These are phyloP conservation scores for Brachypodium distachyon DNA, from an alignment of 202 grass and related monocot genomes.

Conservation along the genomic window DNA sequence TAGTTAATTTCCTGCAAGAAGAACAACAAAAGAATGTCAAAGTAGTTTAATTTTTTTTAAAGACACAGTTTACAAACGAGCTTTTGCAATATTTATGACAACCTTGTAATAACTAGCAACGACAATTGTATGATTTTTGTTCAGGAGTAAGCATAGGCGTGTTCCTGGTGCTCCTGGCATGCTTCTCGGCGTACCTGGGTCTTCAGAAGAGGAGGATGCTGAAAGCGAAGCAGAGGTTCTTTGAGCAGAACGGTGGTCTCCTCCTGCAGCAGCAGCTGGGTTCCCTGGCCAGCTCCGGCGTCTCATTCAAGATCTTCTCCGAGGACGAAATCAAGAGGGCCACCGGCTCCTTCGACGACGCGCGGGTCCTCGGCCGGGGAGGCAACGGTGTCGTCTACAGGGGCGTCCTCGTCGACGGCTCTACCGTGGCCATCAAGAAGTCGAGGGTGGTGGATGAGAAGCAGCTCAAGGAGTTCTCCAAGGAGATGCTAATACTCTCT, in stretches of 20 bases:
- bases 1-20: too few species aligned
- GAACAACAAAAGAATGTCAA: too few species aligned
- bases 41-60: too few species aligned
- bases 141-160: conserved; percentile 9
- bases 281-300: neutral
- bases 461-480: conserved; percentile 22
- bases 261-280: conserved; percentile 22
- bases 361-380: conserved; percentile 5
- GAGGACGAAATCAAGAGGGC: conserved; percentile 18
- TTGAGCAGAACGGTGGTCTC: conserved; percentile 38
- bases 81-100: too few species aligned
- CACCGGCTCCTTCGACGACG: conserved; percentile 3
- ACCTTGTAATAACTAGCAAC: too few species aligned
- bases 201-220: conserved; percentile 18
- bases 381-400: conserved; percentile 32
- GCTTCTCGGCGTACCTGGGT: neutral
- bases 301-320: conserved; percentile 20
- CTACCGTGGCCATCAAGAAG: conserved; percentile 20
- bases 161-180: neutral
- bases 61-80: too few species aligned
- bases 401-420: conserved; percentile 10
- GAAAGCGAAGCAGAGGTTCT: conserved; percentile 23
- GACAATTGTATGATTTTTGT: neutral
- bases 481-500: conserved; percentile 28
- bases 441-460: conserved; percentile 4